phyloP scores from a whole-genome alignment of 2,329 filamentous ascomycete species.

The Fusarium miscanthi region DNA sequence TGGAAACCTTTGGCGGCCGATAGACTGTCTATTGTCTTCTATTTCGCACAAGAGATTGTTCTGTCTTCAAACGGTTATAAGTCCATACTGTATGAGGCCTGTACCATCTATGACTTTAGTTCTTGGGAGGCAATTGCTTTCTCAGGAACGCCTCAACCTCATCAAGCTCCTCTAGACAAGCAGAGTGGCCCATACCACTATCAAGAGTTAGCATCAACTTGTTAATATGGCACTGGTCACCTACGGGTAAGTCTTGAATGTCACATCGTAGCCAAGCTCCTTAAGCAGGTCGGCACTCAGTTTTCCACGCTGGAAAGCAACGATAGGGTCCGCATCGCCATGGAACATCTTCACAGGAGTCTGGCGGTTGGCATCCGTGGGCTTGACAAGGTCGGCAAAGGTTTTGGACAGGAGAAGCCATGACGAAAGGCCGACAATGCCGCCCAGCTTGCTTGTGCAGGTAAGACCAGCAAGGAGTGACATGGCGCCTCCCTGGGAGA shows the following conservation, averaged over 20 bases:
- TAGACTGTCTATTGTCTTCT: conserved; percentile 2
- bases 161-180: conserved; percentile 81
- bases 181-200: conserved; percentile 79
- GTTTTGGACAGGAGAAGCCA: conserved; percentile 76
- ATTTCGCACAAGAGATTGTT: neutral
- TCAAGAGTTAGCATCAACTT: conserved; percentile 11
- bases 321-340: conserved; percentile 80
- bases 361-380: conserved; percentile 64
- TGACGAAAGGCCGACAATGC: conserved; percentile 85
- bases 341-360: conserved; percentile 92
- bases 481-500: conserved; percentile 90
- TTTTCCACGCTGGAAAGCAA: conserved; percentile 75
- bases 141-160: conserved; percentile 75
- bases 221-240: conserved; percentile 43
- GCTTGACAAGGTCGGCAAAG: conserved; percentile 55
- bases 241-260: conserved; percentile 80
- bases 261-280: conserved; percentile 76
- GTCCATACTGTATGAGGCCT: neutral
- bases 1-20: neutral
- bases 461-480: conserved; percentile 84
- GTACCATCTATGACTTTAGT: conserved; percentile 6
- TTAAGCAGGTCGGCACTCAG: conserved; percentile 74
- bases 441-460: conserved; percentile 77
- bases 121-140: conserved; percentile 55
- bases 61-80: neutral